Conservation (phyloP, 2,329 filamentous ascomycete genomes). For the Beauveria sp. region DNA sequence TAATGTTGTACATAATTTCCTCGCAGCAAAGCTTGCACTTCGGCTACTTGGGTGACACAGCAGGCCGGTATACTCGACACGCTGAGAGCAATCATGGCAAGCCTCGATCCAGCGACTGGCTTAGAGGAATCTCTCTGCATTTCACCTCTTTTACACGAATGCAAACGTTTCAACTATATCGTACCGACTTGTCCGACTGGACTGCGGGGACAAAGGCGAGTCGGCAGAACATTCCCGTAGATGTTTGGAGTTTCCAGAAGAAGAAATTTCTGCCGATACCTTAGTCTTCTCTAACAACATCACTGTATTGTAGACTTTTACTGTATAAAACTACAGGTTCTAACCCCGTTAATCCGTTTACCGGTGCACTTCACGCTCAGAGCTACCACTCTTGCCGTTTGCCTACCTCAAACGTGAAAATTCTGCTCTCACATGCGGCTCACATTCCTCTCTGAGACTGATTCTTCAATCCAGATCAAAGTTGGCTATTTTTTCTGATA, state of each 20-base stretch:
- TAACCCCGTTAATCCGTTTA: not conserved
- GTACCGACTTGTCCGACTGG: not conserved
- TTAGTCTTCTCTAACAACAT: no score
- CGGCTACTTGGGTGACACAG: constrained; percentile 1
- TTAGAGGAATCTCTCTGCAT: not conserved
- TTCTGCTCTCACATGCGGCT: not conserved
- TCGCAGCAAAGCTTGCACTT: constrained; percentile 1
- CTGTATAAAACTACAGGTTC: not conserved
- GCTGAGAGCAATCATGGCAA: constrained; percentile 5
- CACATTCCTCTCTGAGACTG: not conserved
- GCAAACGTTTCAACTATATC: not conserved
- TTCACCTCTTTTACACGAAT: not conserved
- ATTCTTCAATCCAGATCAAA: not conserved
- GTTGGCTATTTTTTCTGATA: not conserved
- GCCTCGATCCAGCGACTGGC: not conserved
- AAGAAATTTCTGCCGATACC: not conserved
- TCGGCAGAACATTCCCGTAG: not conserved
- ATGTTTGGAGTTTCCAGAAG: constrained; percentile 1
- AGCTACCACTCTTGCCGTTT: constrained; percentile 1
- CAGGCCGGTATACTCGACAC: constrained; percentile 4
- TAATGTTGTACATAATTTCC: not conserved
- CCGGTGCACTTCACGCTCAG: not conserved
- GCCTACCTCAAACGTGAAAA: not conserved
- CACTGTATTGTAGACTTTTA: not conserved
- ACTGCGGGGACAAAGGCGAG: not conserved